Conservation (phyloP, 306 rosid species). For the Rubus idaeus region DNA sequence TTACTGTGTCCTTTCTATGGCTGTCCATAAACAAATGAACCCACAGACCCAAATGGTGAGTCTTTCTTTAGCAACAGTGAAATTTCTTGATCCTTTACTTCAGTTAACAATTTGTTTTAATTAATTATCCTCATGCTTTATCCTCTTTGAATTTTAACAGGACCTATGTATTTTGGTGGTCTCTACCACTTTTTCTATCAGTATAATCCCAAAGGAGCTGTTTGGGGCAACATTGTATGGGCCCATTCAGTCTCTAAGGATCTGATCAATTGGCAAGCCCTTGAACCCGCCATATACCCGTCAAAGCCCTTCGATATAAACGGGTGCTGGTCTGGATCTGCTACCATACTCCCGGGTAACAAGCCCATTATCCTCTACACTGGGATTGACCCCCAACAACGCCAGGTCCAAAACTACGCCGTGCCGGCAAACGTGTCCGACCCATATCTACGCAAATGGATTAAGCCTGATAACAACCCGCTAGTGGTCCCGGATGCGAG, state of each 20-base stretch:
- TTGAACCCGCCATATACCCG: slow-evolving; percentile 59
- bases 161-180: slow-evolving; percentile 75
- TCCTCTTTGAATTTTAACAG: slow-evolving; percentile 30
- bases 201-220: slow-evolving; percentile 80
- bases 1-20: slow-evolving; percentile 3
- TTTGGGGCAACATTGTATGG: slow-evolving; percentile 97
- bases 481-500: slow-evolving; percentile 19
- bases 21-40: slow-evolving; percentile 20
- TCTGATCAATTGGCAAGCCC: slow-evolving; percentile 66
- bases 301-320: slow-evolving; percentile 68
- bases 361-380: slow-evolving; percentile 78
- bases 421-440: slow-evolving; percentile 59
- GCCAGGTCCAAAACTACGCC: slow-evolving; percentile 73
- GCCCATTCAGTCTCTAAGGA: slow-evolving; percentile 84
- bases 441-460: slow-evolving; percentile 57
- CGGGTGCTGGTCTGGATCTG: slow-evolving; percentile 93
- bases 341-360: slow-evolving; percentile 61
- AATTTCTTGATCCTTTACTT: background rate
- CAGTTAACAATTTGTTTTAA: background rate
- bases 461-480: slow-evolving; percentile 67
- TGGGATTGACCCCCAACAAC: slow-evolving; percentile 41
- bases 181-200: slow-evolving; percentile 83
- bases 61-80: background rate
- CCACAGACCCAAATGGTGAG: slow-evolving; percentile 84
- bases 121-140: background rate